Percentiles rank a stretch among this genome's conserved stretches.
Evolutionary conservation across 306 rosid genomes (phyloP).

Genomic region (Citrullus colocynthis): DNA sequence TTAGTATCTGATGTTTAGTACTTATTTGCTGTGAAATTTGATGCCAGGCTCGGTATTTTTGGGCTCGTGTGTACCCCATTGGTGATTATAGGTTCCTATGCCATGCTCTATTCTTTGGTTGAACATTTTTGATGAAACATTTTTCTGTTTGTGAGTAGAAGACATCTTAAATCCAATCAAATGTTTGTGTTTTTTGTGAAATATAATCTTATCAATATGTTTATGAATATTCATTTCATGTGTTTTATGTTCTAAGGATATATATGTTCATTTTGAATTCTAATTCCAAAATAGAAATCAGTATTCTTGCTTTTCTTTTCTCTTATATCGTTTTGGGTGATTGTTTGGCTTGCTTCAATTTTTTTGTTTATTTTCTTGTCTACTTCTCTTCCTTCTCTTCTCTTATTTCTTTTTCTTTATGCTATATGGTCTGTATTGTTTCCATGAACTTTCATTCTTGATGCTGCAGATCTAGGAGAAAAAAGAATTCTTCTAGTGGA

Average conservation of each 20-base stretch:
- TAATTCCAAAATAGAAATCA: background rate
- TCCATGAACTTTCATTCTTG: slow-evolving; percentile 15
- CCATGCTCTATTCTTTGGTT: background rate
- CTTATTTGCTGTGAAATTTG: background rate
- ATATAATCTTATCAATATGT: background rate
- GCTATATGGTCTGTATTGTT: slow-evolving; percentile 8
- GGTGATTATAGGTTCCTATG: background rate
- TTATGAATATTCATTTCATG: background rate
- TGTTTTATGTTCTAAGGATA: background rate
- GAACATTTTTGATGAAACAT: background rate
- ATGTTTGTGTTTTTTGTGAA: background rate
- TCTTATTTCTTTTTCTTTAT: background rate
- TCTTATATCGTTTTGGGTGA: background rate
- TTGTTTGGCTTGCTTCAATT: background rate
- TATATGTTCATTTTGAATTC: background rate
- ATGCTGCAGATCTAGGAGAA: slow-evolving; percentile 78
- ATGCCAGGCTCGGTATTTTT: background rate
- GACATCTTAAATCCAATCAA: background rate
- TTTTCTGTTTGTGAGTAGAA: background rate
- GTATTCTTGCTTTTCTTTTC: background rate
- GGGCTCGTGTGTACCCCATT: background rate
- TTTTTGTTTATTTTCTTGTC: background rate
- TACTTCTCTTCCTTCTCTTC: background rate
- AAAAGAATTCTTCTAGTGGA: slow-evolving; percentile 76
- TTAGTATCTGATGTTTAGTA: background rate